Base-by-base conservation (phyloP, 768 basidiomycete species). In the Heimioporus sp. region DNA sequence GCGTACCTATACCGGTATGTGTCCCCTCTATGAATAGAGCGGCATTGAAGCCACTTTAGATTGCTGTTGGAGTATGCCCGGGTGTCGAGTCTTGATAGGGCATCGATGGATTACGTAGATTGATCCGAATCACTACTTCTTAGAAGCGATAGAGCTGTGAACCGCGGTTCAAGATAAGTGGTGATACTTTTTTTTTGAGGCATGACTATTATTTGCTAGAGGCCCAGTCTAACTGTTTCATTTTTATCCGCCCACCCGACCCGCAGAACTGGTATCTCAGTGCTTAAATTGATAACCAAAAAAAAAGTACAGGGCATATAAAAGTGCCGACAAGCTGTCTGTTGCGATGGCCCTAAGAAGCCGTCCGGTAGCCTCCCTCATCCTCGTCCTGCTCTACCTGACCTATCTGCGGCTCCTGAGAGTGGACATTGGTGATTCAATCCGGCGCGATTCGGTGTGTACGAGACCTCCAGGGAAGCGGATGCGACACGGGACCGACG, bases 231-330 rank as follows among this genome's bases (percentile, higher is more conserved):
- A 5, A 28, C 5, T 28, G 24, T 28, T 28, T 28, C 5, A 28
- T 42, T n/a, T 30, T 19, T 32, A 15, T 16, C 95, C 96, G 98
- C 72, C 85, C 92, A 16, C 81, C 87, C 24, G 97, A 99, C 67
- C 92, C 97, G 16, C 97, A 98, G 72, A 95, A 91, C 63, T 99
- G 97, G 97, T 99, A 98, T 72, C 83, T 98, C 39, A 96, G 97
- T 56, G 96, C 96, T 1, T 99, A 94, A 72, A 98, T 98, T 94
- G 92, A 93, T 15, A 93, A 92, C 16, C 92, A 92, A 70, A 96
- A 98, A 28, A 28, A n/a, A n/a, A 98, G 75, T 98, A 97, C 80
- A 98, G 98, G 69, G 97, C 97, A 16, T 98, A 99, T 73, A 96
- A 99, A 69, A 95, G 0, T 99, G 98, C 67, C 97, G 98, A 63